phyloP scores from a whole-genome alignment of 768 basidiomycete genomes.

The Lactarius sanguifluus region DNA sequence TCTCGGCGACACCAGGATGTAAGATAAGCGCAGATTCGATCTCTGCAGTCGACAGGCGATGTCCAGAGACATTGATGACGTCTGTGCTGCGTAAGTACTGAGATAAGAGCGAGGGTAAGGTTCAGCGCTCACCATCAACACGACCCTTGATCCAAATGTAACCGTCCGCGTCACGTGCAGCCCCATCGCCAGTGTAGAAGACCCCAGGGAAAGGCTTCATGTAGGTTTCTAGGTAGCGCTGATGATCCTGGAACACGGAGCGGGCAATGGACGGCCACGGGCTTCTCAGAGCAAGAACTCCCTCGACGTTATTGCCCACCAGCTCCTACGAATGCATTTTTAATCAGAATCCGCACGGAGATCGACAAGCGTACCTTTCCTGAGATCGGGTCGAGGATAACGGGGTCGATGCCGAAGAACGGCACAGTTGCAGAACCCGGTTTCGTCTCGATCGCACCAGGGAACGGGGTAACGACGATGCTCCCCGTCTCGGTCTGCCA shows the following conservation, averaged over 20 bases:
- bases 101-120: slow-evolving; percentile 11
- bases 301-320: slow-evolving; percentile 82
- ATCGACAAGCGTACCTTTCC: slow-evolving; percentile 51
- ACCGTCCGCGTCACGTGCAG: slow-evolving; percentile 89
- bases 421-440: slow-evolving; percentile 96
- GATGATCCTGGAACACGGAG: slow-evolving; percentile 89
- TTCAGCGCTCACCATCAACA: slow-evolving; percentile 68
- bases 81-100: slow-evolving; percentile 45
- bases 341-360: background rate
- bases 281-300: slow-evolving; percentile 78
- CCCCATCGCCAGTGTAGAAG: slow-evolving; percentile 98
- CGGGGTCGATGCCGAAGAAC: slow-evolving; percentile 93
- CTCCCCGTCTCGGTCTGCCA: slow-evolving; percentile 99
- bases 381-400: slow-evolving; percentile 79
- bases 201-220: slow-evolving; percentile 85
- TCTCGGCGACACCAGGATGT: slow-evolving; percentile 95
- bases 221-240: slow-evolving; percentile 77
- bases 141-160: slow-evolving; percentile 99
- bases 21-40: slow-evolving; percentile 96
- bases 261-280: slow-evolving; percentile 98
- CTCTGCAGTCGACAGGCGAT: slow-evolving; percentile 95
- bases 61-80: slow-evolving; percentile 98
- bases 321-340: slow-evolving; percentile 46
- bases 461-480: slow-evolving; percentile 92
- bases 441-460: slow-evolving; percentile 94